Evolutionary conservation across 768 basidiomycete genomes (phyloP).

Genomic region (Mycena maculata): DNA sequence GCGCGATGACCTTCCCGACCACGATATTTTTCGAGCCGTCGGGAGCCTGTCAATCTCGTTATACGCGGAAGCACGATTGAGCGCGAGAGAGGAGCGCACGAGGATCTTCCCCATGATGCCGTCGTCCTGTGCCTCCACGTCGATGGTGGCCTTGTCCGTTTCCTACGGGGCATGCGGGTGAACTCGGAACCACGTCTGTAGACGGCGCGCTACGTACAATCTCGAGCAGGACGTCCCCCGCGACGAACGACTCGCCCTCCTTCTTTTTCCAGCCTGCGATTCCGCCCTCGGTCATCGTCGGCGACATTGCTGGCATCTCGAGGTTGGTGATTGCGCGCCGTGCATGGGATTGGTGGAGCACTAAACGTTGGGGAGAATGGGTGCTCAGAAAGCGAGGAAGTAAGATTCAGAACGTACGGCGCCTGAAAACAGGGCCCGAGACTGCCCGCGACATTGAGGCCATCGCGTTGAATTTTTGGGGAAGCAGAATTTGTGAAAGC

Average conservation of each 20-base stretch:
- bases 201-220: constrained; percentile 67
- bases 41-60: constrained; percentile 57
- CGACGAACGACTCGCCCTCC: constrained; percentile 81
- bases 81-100: constrained; percentile 56
- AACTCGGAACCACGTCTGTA: constrained; percentile 13
- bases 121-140: constrained; percentile 98
- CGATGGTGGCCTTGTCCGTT: constrained; percentile 96
- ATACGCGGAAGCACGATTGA: not conserved
- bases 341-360: constrained; percentile 62
- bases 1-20: constrained; percentile 90
- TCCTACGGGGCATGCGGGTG: constrained; percentile 61
- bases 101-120: constrained; percentile 94
- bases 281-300: constrained; percentile 96
- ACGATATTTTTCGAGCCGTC: constrained; percentile 88
- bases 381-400: not conserved
- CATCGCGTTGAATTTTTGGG: not conserved
- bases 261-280: constrained; percentile 92
- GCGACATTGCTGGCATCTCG: constrained; percentile 97
- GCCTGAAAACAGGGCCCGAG: constrained; percentile 16
- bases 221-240: constrained; percentile 91
- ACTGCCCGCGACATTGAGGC: constrained; percentile 15
- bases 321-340: constrained; percentile 78
- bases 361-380: constrained; percentile 52
- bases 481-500: no score
- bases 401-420: not conserved